phyloP scores from a whole-genome alignment of 768 basidiomycete species.

The Scleroderma bovista region DNA sequence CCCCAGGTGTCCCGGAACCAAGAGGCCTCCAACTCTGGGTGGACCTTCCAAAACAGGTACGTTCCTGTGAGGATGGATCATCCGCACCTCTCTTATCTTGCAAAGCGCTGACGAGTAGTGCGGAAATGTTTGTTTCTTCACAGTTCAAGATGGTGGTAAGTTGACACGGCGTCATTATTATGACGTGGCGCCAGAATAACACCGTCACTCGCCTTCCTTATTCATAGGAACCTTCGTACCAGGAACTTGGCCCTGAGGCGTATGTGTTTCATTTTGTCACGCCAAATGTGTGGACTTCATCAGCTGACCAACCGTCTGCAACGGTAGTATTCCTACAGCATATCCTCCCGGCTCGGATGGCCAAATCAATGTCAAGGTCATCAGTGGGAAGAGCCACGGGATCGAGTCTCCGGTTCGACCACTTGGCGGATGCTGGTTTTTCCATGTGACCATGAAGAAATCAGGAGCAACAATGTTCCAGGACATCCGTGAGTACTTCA shows the following conservation, averaged over 20 bases:
- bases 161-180: slow-evolving; percentile 5
- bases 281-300: background rate
- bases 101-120: slow-evolving; percentile 11
- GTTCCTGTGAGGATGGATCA: slow-evolving; percentile 1
- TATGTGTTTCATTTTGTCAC: slow-evolving; percentile 24
- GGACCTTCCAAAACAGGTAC: slow-evolving; percentile 67
- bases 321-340: slow-evolving; percentile 59
- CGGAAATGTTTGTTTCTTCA: slow-evolving; percentile 16
- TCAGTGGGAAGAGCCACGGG: slow-evolving; percentile 86
- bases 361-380: slow-evolving; percentile 68
- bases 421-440: slow-evolving; percentile 91
- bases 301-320: slow-evolving; percentile 1
- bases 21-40: slow-evolving; percentile 86
- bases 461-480: slow-evolving; percentile 67
- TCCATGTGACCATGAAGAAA: slow-evolving; percentile 67
- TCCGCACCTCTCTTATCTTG: no score
- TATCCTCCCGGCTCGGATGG: slow-evolving; percentile 69
- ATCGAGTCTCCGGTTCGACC: slow-evolving; percentile 84
- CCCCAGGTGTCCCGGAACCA: slow-evolving; percentile 60
- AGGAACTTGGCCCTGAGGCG: slow-evolving; percentile 67
- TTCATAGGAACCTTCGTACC: slow-evolving; percentile 68
- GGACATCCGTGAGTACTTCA: slow-evolving; percentile 58
- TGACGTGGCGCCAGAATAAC: background rate
- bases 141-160: slow-evolving; percentile 75
- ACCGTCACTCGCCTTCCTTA: background rate